These are phyloP conservation scores for Centella asiatica DNA, from an alignment of 129 eudicot species.

Conservation along the genomic window DNA sequence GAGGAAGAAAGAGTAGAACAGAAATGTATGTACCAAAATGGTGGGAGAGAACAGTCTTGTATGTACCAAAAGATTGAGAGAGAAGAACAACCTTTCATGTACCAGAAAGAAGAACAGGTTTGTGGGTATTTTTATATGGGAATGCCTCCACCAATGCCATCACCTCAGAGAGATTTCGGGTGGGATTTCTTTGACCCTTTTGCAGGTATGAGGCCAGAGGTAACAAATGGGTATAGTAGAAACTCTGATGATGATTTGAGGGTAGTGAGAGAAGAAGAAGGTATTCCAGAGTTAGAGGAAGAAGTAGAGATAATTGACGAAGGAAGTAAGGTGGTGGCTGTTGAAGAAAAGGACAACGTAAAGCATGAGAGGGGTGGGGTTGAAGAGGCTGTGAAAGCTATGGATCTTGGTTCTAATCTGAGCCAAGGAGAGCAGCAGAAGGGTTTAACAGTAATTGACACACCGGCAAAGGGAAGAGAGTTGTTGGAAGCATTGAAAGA, in stretches of 20 bases:
- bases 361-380: slow-evolving; percentile 17
- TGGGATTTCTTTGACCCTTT: slow-evolving; percentile 99
- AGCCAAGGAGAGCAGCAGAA: slow-evolving; percentile 43
- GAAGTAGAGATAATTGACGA: slow-evolving; percentile 46
- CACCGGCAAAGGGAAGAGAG: slow-evolving; percentile 84
- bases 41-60: slow-evolving; percentile 11
- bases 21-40: slow-evolving; percentile 7
- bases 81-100: slow-evolving; percentile 20
- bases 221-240: slow-evolving; percentile 45
- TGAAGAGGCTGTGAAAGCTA: slow-evolving; percentile 33
- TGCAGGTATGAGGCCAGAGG: slow-evolving; percentile 54
- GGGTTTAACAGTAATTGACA: slow-evolving; percentile 60
- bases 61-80: slow-evolving; percentile 20
- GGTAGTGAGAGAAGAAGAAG: slow-evolving; percentile 90
- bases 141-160: slow-evolving; percentile 23
- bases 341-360: slow-evolving; percentile 24
- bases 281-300: slow-evolving; percentile 91
- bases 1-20: slow-evolving; percentile 42
- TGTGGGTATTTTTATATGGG: slow-evolving; percentile 44
- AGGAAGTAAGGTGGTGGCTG: slow-evolving; percentile 29
- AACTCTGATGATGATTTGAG: slow-evolving; percentile 80
- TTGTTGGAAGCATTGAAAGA: slow-evolving; percentile 85
- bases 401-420: slow-evolving; percentile 37
- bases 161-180: slow-evolving; percentile 79
- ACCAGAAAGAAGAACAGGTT: slow-evolving; percentile 17